A percentile compares a stretch with the other conserved stretches of the same genome.
These are phyloP conservation scores for Boletellus deceptivus DNA, from an alignment of 1,284 basidiomycete genomes.

Conservation along the genomic window DNA sequence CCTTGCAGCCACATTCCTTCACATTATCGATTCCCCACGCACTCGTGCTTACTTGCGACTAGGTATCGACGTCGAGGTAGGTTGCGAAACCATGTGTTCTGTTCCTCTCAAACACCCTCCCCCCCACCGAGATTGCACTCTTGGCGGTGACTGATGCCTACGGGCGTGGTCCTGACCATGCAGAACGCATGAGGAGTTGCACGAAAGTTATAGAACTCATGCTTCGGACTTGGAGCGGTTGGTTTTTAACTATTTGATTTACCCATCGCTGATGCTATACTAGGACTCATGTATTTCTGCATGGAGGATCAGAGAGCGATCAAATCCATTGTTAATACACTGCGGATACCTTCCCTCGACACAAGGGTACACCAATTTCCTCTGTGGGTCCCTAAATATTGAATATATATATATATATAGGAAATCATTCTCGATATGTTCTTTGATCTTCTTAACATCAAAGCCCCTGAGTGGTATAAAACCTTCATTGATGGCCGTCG, in stretches of 20 bases:
- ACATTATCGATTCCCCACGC: slow-evolving; percentile 83
- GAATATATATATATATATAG: slow-evolving; percentile 47
- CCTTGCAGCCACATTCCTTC: slow-evolving; percentile 83
- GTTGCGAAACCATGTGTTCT: slow-evolving; percentile 17
- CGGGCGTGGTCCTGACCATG: slow-evolving; percentile 74
- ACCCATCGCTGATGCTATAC: slow-evolving; percentile 9
- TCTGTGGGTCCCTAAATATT: slow-evolving; percentile 7
- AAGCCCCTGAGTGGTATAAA: slow-evolving; percentile 85
- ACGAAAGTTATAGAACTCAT: slow-evolving; percentile 80
- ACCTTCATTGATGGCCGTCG: slow-evolving; percentile 86
- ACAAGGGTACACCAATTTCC: slow-evolving; percentile 60
- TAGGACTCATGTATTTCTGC: slow-evolving; percentile 92
- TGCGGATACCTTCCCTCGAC: slow-evolving; percentile 85
- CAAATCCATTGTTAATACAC: slow-evolving; percentile 78
- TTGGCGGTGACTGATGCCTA: slow-evolving; percentile 90
- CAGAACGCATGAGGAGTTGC: slow-evolving; percentile 75
- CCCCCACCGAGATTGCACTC: slow-evolving; percentile 74
- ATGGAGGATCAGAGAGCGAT: slow-evolving; percentile 87
- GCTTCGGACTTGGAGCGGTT: slow-evolving; percentile 92
- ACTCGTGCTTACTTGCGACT: slow-evolving; percentile 79
- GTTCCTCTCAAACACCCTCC: slow-evolving; percentile 7
- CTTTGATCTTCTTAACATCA: slow-evolving; percentile 90
- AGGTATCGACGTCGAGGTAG: slow-evolving; percentile 88
- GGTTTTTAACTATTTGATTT: slow-evolving; percentile 26
- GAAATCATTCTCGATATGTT: slow-evolving; percentile 93